Evolutionary conservation across 2,329 filamentous ascomycete species (phyloP).

Genomic region (Didymella glomerata): DNA sequence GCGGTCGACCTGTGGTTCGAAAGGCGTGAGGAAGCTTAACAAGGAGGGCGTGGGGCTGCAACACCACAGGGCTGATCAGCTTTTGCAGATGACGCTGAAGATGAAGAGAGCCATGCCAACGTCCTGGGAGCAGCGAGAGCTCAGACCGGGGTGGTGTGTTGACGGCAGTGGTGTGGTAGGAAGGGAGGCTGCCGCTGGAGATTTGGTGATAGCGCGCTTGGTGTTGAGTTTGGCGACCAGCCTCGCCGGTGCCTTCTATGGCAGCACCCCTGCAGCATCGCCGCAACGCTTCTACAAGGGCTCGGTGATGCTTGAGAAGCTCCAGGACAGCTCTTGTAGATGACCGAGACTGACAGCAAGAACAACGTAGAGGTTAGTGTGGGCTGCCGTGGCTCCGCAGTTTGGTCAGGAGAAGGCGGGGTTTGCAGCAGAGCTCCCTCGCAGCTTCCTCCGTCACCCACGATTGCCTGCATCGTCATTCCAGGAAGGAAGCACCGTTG

Average conservation of each 20-base stretch:
- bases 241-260: not conserved
- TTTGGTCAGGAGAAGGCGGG: conserved; percentile 4
- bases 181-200: not conserved
- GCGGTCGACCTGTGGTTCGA: not conserved
- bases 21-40: not conserved
- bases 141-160: not conserved
- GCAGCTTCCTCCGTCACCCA: conserved; percentile 5
- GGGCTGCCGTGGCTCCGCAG: conserved; percentile 3
- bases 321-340: not conserved
- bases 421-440: conserved; percentile 4
- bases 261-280: conserved; percentile 8
- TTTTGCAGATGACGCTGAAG: not conserved
- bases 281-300: not conserved
- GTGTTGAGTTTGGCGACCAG: conserved; percentile 16
- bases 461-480: not conserved
- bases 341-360: not conserved
- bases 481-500: too few relatives aligned
- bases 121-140: too few relatives aligned
- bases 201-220: conserved; percentile 9
- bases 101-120: not conserved
- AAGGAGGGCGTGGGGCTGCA: not conserved
- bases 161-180: conserved; percentile 4
- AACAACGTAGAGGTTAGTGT: not conserved
- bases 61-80: not conserved
- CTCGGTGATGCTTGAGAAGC: not conserved